Base-by-base conservation (phyloP, 257 asterid genomes). In the Primulina eburnea region DNA sequence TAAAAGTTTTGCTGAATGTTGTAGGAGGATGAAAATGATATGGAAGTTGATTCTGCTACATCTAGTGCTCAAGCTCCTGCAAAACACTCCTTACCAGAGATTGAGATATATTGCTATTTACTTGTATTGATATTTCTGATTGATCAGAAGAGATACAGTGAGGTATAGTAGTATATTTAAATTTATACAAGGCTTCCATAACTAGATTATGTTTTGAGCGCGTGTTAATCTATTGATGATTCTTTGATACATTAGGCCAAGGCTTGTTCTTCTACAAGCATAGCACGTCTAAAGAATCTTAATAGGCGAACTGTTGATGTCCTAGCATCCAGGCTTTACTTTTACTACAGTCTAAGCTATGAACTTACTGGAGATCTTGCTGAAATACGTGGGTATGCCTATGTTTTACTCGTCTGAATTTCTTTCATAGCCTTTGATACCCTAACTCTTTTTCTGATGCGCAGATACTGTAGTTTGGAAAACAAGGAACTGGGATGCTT, bases 311-410 rank as follows among this genome's bases (percentile, higher is more conserved):
- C 95, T 14, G 92, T 83, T 76, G 96, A 87, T 78, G 83, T 86
- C 78, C 84, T 89, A 60, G 89, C 96, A 64, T 82, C 92, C 75
- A 88, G 87, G 83, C 87, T 88, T 73, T 86, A 86, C 79, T 88
- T 78, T 52, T 89, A 85, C 81, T 84, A 87, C 85, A 87, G 92
- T 64, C 71, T 89, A 43, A 85, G 95, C 86, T 89, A 87, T 69
- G 95, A 89, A 77, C 85, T 87, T 67, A 83, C 96, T 68, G 95
- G 86, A 4, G 82, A 85, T 79, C 95, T 89, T 72, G 87, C 87
- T 73, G 96, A 89, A 71, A 85, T 89, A 66, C 83, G 95, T 37
- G 89, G 96, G 96, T 88, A 84, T 78, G 81, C 35, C 21, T 58
- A 50, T 67, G 35, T 71, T 9, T 24, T 61, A 37, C 62, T 55